Conservation (phyloP, 192 early-diverging fungal species). For the Rhizophagus sp. region DNA sequence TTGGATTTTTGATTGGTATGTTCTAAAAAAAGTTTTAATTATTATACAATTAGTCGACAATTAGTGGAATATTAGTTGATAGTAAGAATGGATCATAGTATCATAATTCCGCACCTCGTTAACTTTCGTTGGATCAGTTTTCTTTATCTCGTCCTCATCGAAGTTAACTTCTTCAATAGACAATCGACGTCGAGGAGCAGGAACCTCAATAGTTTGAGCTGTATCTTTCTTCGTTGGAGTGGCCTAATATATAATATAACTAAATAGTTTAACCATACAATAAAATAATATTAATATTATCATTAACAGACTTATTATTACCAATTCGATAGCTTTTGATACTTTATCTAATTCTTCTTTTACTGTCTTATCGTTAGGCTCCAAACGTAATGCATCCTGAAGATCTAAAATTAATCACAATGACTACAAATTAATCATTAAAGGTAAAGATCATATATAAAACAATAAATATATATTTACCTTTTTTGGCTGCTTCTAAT, state of each 20-base stretch:
- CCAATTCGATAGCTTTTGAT: not conserved
- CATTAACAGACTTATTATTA: not conserved
- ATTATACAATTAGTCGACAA: too few relatives aligned
- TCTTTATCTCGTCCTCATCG: slow-evolving; percentile 2
- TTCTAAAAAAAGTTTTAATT: not conserved
- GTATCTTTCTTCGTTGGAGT: not conserved
- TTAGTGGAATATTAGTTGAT: not conserved
- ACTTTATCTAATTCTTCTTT: slow-evolving; percentile 63
- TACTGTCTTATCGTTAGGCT: slow-evolving; percentile 65
- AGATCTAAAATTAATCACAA: slow-evolving; percentile 55
- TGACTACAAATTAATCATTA: not conserved
- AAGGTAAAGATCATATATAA: slow-evolving; percentile 12
- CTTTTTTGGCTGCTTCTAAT: slow-evolving; percentile 55
- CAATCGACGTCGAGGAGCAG: not conserved
- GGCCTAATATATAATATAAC: not conserved
- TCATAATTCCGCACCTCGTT: not conserved
- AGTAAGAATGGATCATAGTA: not conserved
- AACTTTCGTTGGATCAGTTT: not conserved
- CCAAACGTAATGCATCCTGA: slow-evolving; percentile 59
- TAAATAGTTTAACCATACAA: not conserved
- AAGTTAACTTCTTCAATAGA: slow-evolving; percentile 25
- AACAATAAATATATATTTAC: slow-evolving; percentile 19
- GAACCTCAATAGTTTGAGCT: not conserved
- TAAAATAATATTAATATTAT: not conserved
- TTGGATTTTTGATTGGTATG: not conserved